Base-by-base conservation (phyloP, 176 grass and related monocot species). In the Oryza coarctata region DNA sequence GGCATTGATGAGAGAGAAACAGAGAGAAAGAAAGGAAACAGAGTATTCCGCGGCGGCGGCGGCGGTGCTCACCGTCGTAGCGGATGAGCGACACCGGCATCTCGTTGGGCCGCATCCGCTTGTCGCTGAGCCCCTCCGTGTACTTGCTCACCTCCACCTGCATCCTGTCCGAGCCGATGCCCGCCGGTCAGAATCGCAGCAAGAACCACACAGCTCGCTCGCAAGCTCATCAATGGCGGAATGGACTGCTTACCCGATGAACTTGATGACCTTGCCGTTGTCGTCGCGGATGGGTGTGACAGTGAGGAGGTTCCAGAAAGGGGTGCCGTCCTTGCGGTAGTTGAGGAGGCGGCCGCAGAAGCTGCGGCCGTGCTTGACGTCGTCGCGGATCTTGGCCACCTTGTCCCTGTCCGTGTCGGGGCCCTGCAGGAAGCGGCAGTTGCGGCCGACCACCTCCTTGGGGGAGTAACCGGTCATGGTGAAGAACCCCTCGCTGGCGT, bases 121-220 rank as follows among this genome's bases (percentile, higher is more conserved):
- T 99, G 27, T 99, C 91, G 78, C 87, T 99, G 29, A 93, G 76
- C 72, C 96, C 96, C 85, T 99, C 96, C 82, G 91, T 99, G 79
- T 95, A 93, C 84, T 99, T 99, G 88, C 93, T 99, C 71, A 99
- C 96, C 96, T 99, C 96, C 82, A 99, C 96, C 20, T 99, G 96
- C 96, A 99, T 99, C 87, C 94, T 97, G 92, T 38, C 62, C 29
- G 14, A 55, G 17, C 58, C 23, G 8, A 5, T 15, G 0, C 12
- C 18, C 5, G 2, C 5, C 26, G 18, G 52, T 57, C 65, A 81
- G 47, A 39, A 81, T 50, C 32, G 35, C 33, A 13, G 75, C 75
- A 13, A 55, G 49, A 55, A 55, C n/a, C n/a, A n/a, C n/a, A n/a
- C n/a, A n/a, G n/a, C 15, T 3, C 45, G 11, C 3, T 4, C 1